phyloP scores from a whole-genome alignment of 768 basidiomycete genomes.

The Phanerodontia chrysosporium region DNA sequence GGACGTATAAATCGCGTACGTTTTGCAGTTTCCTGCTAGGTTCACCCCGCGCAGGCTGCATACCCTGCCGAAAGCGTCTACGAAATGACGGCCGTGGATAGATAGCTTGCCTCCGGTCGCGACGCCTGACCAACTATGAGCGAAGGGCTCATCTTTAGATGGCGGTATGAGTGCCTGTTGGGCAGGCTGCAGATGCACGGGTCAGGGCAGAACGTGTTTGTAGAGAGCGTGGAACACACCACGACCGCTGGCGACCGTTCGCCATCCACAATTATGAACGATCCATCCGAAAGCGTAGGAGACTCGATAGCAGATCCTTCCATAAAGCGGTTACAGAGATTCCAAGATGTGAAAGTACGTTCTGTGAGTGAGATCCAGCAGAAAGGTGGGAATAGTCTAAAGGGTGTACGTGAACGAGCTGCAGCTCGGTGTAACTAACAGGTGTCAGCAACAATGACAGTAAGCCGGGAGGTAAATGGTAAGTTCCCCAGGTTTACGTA shows the following conservation, averaged over 20 bases:
- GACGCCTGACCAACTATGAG: slow-evolving; percentile 66
- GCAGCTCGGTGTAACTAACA: too few relatives aligned
- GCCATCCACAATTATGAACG: not conserved
- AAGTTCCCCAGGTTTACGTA: too few relatives aligned
- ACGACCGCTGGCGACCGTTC: not conserved
- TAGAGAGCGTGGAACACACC: not conserved
- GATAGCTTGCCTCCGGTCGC: slow-evolving; percentile 54
- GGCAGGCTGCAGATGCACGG: not conserved
- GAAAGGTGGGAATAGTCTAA: not conserved
- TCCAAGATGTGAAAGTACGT: not conserved
- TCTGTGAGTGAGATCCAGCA: not conserved
- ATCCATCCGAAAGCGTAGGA: not conserved
- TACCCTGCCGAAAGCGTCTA: slow-evolving; percentile 77
- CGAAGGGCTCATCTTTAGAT: slow-evolving; percentile 36
- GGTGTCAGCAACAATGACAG: too few relatives aligned
- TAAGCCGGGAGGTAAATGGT: too few relatives aligned
- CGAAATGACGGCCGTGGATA: slow-evolving; percentile 73
- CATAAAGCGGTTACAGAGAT: not conserved
- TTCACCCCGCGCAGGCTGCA: slow-evolving; percentile 84
- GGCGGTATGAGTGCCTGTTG: not conserved
- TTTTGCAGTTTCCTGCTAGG: slow-evolving; percentile 77
- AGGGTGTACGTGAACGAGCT: not conserved
- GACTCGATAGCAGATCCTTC: not conserved
- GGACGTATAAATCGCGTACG: too few relatives aligned
- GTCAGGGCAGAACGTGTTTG: not conserved